Evolutionary conservation across 768 basidiomycete species (phyloP).

Genomic region (Kwoniella sp.): DNA sequence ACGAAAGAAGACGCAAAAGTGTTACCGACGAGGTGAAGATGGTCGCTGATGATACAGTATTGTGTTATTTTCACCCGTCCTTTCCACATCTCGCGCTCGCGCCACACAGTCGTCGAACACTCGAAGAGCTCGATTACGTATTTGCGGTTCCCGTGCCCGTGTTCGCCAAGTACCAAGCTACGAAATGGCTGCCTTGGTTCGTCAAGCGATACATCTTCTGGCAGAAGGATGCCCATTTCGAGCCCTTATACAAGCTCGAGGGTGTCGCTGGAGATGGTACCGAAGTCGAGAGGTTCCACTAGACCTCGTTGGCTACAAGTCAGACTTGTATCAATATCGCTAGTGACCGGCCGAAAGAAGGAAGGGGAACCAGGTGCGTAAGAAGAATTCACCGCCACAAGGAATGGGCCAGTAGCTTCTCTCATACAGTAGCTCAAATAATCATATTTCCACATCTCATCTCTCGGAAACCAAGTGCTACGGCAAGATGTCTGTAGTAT

Average conservation of each 20-base stretch:
- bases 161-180: conserved; percentile 42
- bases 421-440: too few relatives aligned
- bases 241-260: conserved; percentile 33
- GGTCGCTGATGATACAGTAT: too few relatives aligned
- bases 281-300: conserved; percentile 24
- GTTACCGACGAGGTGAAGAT: too few relatives aligned
- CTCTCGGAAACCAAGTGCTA: too few relatives aligned
- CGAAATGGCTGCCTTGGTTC: conserved; percentile 42
- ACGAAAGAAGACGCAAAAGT: not conserved
- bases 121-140: conserved; percentile 53
- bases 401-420: too few relatives aligned
- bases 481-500: too few relatives aligned
- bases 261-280: conserved; percentile 30
- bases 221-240: conserved; percentile 18
- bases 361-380: too few relatives aligned
- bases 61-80: not conserved
- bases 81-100: too few relatives aligned
- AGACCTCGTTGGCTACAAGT: not conserved
- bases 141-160: conserved; percentile 42
- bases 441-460: too few relatives aligned
- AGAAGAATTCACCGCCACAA: too few relatives aligned
- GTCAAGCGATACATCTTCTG: conserved; percentile 45
- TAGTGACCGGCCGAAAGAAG: too few relatives aligned
- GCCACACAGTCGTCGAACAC: conserved; percentile 26
- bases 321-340: too few relatives aligned